Percentiles rank a stretch among this genome's conserved stretches.
phyloP scores from a whole-genome alignment of 768 basidiomycete genomes.

The Boletus eberwhitei region DNA sequence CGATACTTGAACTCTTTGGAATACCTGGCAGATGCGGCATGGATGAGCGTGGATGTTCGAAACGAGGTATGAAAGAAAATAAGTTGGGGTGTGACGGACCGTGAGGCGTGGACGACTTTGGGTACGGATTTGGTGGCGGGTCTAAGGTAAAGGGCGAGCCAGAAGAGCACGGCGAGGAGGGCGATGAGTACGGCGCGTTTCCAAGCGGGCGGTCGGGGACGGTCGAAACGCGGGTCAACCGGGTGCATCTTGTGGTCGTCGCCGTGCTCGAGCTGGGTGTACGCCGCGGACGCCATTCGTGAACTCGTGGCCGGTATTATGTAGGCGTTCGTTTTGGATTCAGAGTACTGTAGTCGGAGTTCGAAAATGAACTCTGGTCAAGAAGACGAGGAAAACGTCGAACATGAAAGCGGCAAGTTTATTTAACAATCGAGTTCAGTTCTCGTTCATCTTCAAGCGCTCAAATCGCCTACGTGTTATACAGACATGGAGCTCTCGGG shows the following conservation, averaged over 20 bases:
- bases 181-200: constrained; percentile 46
- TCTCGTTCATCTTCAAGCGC: not conserved
- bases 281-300: not conserved
- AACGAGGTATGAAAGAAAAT: too few relatives aligned
- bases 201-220: constrained; percentile 40
- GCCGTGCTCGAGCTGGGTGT: constrained; percentile 13
- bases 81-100: constrained; percentile 40
- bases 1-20: constrained; percentile 79
- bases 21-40: constrained; percentile 49
- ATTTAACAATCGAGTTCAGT: not conserved
- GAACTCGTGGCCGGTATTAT: too few relatives aligned
- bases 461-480: not conserved
- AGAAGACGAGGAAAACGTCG: constrained; percentile 1
- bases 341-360: constrained; percentile 18
- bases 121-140: constrained; percentile 30
- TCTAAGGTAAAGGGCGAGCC: constrained; percentile 39
- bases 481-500: constrained; percentile 26
- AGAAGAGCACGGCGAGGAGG: constrained; percentile 41
- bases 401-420: constrained; percentile 1
- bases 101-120: constrained; percentile 56
- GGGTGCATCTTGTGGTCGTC: not conserved
- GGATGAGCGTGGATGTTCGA: not conserved
- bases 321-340: too few relatives aligned
- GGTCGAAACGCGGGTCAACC: constrained; percentile 32
- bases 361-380: constrained; percentile 17